phyloP scores from a whole-genome alignment of 1,284 basidiomycete species.

The Ganoderma lucidum region DNA sequence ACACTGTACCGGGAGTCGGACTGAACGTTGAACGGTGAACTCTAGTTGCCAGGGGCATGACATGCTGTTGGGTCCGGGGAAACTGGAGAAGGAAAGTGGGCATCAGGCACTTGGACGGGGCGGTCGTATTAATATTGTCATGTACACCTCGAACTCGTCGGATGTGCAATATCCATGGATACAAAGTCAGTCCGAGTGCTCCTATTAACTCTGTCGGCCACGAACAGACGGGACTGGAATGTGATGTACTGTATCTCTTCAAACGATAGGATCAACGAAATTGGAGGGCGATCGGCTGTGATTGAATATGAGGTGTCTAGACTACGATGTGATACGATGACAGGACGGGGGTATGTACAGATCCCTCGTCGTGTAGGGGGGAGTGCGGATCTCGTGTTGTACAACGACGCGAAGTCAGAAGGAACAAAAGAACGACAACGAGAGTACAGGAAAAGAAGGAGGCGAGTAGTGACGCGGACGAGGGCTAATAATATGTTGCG shows the following conservation, averaged over 20 bases:
- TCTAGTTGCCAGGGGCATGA: conserved; percentile 1
- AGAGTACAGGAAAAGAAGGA: background rate
- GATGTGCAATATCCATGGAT: background rate
- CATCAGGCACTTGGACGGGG: background rate
- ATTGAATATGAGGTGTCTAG: background rate
- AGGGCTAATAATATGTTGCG: background rate
- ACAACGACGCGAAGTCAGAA: background rate
- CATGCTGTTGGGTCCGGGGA: background rate
- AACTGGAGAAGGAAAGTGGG: background rate
- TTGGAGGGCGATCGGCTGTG: background rate
- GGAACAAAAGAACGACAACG: background rate
- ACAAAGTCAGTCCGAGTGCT: background rate
- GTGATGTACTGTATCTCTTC: background rate
- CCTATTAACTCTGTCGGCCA: background rate
- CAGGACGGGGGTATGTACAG: background rate
- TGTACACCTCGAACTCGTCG: background rate
- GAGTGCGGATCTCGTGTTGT: background rate
- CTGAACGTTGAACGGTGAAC: background rate
- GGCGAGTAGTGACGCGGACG: background rate
- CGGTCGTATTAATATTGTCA: background rate
- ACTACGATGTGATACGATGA: background rate
- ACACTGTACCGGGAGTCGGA: background rate
- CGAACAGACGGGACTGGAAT: background rate
- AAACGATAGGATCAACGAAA: background rate
- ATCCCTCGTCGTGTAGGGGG: background rate